Evolutionary conservation across 2,329 filamentous ascomycete genomes (phyloP).

Genomic region (Hypoxylon sp.): DNA sequence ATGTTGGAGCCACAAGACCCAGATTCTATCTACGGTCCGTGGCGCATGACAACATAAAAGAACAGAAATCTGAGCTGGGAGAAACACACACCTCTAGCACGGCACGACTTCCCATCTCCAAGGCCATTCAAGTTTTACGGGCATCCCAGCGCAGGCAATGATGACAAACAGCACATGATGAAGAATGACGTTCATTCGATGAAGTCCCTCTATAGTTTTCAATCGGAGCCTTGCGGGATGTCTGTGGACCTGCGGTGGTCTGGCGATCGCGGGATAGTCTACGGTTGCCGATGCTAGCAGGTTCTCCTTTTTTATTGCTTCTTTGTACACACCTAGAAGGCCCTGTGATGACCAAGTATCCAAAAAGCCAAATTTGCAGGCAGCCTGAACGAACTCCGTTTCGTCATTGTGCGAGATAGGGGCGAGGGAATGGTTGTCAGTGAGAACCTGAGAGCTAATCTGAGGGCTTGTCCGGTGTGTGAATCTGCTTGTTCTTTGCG

Average conservation of each 20-base stretch:
- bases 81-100: conserved; percentile 32
- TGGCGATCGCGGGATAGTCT: conserved; percentile 37
- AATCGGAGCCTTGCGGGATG: conserved; percentile 63
- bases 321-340: conserved; percentile 48
- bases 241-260: conserved; percentile 39
- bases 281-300: conserved; percentile 25
- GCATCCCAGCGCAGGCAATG: conserved; percentile 48
- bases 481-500: neutral
- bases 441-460: conserved; percentile 71
- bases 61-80: conserved; percentile 66
- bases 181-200: conserved; percentile 48
- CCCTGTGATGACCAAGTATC: conserved; percentile 66
- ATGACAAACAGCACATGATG: conserved; percentile 44
- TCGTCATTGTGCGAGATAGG: conserved; percentile 20
- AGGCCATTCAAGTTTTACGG: conserved; percentile 30
- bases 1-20: conserved; percentile 47
- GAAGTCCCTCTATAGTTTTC: conserved; percentile 61
- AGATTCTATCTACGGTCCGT: conserved; percentile 38
- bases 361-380: conserved; percentile 72
- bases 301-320: conserved; percentile 25
- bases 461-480: conserved; percentile 58
- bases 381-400: conserved; percentile 54
- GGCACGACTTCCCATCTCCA: conserved; percentile 18
- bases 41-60: conserved; percentile 55
- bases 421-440: conserved; percentile 58